Evolutionary conservation across 2,329 filamentous ascomycete species (phyloP).

Genomic region (Coniochaeta sp.): DNA sequence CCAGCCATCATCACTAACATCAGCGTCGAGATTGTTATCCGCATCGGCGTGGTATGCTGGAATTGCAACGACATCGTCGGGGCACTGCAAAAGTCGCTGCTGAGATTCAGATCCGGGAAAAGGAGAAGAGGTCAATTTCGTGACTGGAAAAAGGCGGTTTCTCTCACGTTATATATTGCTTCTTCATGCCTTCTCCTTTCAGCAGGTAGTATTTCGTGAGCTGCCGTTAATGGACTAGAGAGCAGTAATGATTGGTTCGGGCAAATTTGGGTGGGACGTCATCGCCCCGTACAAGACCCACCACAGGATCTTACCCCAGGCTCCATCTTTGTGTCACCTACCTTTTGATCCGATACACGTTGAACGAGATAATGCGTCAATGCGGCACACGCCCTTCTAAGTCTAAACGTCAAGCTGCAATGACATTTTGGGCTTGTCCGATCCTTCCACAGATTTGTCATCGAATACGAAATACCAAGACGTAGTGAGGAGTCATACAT

Average conservation of each 20-base stretch:
- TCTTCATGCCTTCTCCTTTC: not conserved
- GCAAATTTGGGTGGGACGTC: not conserved
- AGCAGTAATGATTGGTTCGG: not conserved
- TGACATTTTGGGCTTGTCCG: too few species aligned
- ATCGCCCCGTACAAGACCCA: not conserved
- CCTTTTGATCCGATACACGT: not conserved
- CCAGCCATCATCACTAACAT: not conserved
- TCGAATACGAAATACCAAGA: too few species aligned
- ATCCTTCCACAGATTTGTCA: too few species aligned
- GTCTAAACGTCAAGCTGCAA: too few species aligned
- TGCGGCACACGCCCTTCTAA: too few species aligned
- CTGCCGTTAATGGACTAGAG: not conserved
- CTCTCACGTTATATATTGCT: not conserved
- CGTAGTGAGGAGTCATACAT: too few species aligned
- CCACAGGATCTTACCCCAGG: not conserved
- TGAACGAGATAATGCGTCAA: too few species aligned
- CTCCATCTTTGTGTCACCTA: not conserved
- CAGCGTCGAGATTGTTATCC: not conserved
- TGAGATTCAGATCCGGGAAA: not conserved
- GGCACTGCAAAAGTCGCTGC: not conserved
- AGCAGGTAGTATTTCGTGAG: not conserved
- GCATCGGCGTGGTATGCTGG: not conserved
- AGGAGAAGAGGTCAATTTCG: not conserved
- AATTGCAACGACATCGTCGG: not conserved
- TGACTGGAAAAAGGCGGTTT: not conserved